A percentile compares a stretch with the other conserved stretches of the same genome.
These are phyloP conservation scores for Trichomonas vaginalis DNA, from an alignment of 208 protist genomes.

Conservation along the genomic window DNA sequence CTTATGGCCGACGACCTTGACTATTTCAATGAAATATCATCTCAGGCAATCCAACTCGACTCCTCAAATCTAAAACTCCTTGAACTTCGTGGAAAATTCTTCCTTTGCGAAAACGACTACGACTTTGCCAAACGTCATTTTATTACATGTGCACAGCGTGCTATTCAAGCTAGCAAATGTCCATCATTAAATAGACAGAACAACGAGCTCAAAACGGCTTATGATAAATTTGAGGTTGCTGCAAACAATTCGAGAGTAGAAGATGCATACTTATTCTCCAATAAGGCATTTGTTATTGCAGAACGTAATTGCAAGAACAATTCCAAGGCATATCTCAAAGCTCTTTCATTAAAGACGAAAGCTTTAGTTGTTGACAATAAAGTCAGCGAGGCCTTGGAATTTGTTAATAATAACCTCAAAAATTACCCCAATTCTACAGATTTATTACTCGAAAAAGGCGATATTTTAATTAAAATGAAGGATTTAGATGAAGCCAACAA, in stretches of 20 bases:
- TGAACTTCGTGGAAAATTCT: neutral
- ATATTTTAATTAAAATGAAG: neutral
- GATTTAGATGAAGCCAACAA: neutral
- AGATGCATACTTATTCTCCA: neutral
- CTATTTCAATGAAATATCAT: neutral
- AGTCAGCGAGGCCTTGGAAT: neutral
- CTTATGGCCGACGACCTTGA: neutral
- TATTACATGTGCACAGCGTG: neutral
- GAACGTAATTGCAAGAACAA: neutral
- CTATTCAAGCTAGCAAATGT: neutral
- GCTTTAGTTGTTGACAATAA: neutral
- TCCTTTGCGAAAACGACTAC: neutral
- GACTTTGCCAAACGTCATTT: neutral
- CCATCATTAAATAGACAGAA: neutral
- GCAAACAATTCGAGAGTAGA: neutral
- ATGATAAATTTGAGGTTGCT: neutral
- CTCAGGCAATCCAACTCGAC: neutral
- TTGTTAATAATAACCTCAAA: neutral
- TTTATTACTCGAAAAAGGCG: neutral
- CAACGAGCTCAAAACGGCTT: neutral
- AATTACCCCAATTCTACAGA: neutral
- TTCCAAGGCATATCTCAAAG: neutral
- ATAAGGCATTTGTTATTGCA: neutral
- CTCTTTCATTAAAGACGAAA: neutral
- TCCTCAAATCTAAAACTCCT: neutral